Evolutionary conservation across 805 yeast genomes (phyloP).

Genomic region (Ogataea ganodermae): DNA sequence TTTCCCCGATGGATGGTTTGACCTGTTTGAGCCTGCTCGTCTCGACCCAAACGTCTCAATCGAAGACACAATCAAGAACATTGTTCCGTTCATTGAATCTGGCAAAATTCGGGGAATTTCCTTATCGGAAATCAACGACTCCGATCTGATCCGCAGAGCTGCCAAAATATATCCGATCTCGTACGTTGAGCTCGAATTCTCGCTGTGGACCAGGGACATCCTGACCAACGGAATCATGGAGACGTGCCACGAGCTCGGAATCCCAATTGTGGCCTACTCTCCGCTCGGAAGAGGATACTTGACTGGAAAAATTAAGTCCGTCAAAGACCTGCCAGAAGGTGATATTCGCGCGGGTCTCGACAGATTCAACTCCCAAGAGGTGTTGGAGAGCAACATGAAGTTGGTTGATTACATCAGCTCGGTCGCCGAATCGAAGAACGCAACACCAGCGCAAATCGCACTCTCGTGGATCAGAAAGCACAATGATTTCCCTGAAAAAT

Average conservation of each 20-base stretch:
- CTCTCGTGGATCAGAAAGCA: constrained; percentile 62
- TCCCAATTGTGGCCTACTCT: constrained; percentile 78
- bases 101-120: constrained; percentile 74
- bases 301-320: constrained; percentile 57
- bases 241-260: constrained; percentile 53
- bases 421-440: constrained; percentile 47
- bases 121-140: constrained; percentile 67
- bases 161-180: constrained; percentile 55
- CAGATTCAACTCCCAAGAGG: constrained; percentile 59
- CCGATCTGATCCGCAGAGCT: constrained; percentile 62
- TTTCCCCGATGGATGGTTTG: constrained; percentile 21
- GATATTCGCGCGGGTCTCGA: constrained; percentile 56
- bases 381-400: constrained; percentile 49
- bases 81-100: constrained; percentile 58
- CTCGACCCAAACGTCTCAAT: constrained; percentile 57
- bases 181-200: constrained; percentile 78
- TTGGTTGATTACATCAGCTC: constrained; percentile 51
- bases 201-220: constrained; percentile 67
- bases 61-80: constrained; percentile 57
- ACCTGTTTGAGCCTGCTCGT: constrained; percentile 70
- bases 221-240: constrained; percentile 63
- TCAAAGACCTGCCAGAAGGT: constrained; percentile 51
- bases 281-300: constrained; percentile 81
- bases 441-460: constrained; percentile 67
- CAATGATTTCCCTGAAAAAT: constrained; percentile 38